phyloP scores from a whole-genome alignment of 2,329 filamentous ascomycete genomes.

The Neonectria magnoliae region DNA sequence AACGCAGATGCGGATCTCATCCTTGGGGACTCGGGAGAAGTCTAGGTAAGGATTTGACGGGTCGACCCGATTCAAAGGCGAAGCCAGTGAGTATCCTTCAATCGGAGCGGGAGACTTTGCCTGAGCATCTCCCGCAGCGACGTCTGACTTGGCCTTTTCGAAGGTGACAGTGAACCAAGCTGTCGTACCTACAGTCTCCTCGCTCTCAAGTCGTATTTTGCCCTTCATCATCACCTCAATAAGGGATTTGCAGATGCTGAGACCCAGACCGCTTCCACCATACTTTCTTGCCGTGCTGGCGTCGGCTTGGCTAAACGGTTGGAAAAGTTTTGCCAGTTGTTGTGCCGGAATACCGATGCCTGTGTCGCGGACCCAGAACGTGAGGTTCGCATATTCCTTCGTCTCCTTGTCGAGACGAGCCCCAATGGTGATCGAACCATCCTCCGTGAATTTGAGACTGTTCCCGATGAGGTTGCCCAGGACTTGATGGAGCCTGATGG shows the following conservation, averaged over 20 bases:
- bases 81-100: slow-evolving; percentile 48
- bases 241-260: slow-evolving; percentile 94
- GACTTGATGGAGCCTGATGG: slow-evolving; percentile 73
- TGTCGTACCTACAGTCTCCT: slow-evolving; percentile 75
- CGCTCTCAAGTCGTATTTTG: slow-evolving; percentile 82
- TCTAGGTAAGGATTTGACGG: slow-evolving; percentile 65
- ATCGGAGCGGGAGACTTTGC: slow-evolving; percentile 49
- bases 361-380: slow-evolving; percentile 88
- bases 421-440: slow-evolving; percentile 85
- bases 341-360: slow-evolving; percentile 90
- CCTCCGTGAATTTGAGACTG: slow-evolving; percentile 92
- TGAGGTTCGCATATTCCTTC: slow-evolving; percentile 75
- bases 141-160: slow-evolving; percentile 77
- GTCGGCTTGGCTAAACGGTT: slow-evolving; percentile 93
- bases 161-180: slow-evolving; percentile 87
- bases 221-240: slow-evolving; percentile 94
- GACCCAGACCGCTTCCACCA: slow-evolving; percentile 87
- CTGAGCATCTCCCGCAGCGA: slow-evolving; percentile 65
- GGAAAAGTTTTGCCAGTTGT: slow-evolving; percentile 85
- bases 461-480: slow-evolving; percentile 89
- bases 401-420: slow-evolving; percentile 78
- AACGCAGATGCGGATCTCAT: slow-evolving; percentile 87
- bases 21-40: slow-evolving; percentile 77
- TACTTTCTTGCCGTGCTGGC: slow-evolving; percentile 90
- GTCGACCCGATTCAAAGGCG: slow-evolving; percentile 50